Evolutionary conservation across 2,329 filamentous ascomycete genomes (phyloP).

Genomic region (Fusarium keratoplasticum): DNA sequence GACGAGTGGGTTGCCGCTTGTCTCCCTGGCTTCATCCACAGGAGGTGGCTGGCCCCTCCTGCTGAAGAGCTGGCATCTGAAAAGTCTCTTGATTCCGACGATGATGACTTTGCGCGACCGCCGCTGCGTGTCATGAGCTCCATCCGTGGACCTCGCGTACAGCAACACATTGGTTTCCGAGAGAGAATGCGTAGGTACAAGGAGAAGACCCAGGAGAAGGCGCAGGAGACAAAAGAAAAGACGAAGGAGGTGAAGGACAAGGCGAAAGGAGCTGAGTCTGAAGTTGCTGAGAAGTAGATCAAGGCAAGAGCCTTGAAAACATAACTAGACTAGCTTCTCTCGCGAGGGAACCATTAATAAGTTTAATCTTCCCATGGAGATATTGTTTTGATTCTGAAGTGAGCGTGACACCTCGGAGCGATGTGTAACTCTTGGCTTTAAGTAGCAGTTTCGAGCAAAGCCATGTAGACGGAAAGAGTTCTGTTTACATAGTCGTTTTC

Average conservation of each 20-base stretch:
- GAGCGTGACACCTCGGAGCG: background rate
- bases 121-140: slow-evolving; percentile 48
- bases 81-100: slow-evolving; percentile 32
- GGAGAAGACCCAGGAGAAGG: slow-evolving; percentile 40
- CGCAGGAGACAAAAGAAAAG: slow-evolving; percentile 14
- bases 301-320: background rate
- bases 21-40: slow-evolving; percentile 45
- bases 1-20: slow-evolving; percentile 62
- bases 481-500: background rate
- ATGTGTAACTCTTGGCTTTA: background rate
- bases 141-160: slow-evolving; percentile 45
- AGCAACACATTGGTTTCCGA: slow-evolving; percentile 47
- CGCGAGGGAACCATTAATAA: background rate
- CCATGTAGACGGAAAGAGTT: background rate
- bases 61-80: slow-evolving; percentile 20
- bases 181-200: slow-evolving; percentile 45
- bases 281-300: slow-evolving; percentile 22
- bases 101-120: slow-evolving; percentile 38
- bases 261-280: slow-evolving; percentile 10
- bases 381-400: background rate
- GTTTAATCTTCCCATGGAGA: background rate
- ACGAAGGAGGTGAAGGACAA: slow-evolving; percentile 5
- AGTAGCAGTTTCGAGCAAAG: background rate
- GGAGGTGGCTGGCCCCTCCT: slow-evolving; percentile 42
- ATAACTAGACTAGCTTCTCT: background rate